phyloP scores from a whole-genome alignment of 1,284 basidiomycete species.

The Peniophora sp. region DNA sequence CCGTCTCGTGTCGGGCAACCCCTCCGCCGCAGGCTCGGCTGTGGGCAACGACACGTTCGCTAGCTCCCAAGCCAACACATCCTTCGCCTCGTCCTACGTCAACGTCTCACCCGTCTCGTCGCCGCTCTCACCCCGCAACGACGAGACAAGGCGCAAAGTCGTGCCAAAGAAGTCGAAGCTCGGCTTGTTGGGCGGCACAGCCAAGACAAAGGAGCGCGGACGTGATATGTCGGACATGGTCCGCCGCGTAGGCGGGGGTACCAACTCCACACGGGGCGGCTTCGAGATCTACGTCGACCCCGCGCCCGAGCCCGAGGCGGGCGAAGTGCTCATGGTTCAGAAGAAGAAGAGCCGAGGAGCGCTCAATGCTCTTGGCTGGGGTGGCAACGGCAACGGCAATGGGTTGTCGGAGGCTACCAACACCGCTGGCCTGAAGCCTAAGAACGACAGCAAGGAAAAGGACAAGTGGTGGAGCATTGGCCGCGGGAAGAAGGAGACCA shows the following conservation, averaged over 20 bases:
- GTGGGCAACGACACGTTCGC: conserved; percentile 13
- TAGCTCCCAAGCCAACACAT: conserved; percentile 14
- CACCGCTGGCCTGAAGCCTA: conserved; percentile 35
- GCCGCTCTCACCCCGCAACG: conserved; percentile 24
- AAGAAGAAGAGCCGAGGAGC: conserved; percentile 66
- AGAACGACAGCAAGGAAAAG: conserved; percentile 42
- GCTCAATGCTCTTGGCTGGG: conserved; percentile 59
- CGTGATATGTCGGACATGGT: conserved; percentile 57
- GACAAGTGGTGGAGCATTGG: conserved; percentile 77
- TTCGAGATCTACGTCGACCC: conserved; percentile 74
- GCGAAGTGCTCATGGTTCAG: conserved; percentile 67
- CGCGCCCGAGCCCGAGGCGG: conserved; percentile 52
- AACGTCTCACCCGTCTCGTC: conserved; percentile 21
- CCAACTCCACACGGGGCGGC: conserved; percentile 35
- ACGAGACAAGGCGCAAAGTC: conserved; percentile 35
- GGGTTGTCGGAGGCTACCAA: conserved; percentile 50
- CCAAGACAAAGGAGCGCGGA: conserved; percentile 26
- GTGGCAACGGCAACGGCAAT: conserved; percentile 14
- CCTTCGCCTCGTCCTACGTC: conserved; percentile 20
- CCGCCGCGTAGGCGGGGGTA: conserved; percentile 42
- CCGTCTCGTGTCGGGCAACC: conserved; percentile 59
- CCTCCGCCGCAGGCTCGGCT: conserved; percentile 41
- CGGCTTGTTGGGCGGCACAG: conserved; percentile 35
- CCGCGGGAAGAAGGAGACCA: conserved; percentile 59
- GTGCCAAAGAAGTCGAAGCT: conserved; percentile 74